Percentiles rank a stretch among this genome's conserved stretches.
phyloP scores from a whole-genome alignment of 2,329 filamentous ascomycete genomes.

The Phyllosticta citriasiana region DNA sequence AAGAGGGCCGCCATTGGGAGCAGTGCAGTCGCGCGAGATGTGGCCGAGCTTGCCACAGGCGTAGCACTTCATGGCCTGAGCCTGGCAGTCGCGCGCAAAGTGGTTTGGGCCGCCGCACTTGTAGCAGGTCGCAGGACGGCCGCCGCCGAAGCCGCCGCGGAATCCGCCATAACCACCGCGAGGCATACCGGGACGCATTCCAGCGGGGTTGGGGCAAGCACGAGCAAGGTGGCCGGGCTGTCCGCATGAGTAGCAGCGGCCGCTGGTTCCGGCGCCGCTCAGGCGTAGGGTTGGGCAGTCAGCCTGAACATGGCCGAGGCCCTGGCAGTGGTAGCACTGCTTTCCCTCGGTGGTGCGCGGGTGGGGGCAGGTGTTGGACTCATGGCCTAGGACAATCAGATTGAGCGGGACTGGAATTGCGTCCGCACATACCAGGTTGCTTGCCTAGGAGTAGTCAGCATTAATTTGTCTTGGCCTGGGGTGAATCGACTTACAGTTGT shows the following conservation, averaged over 20 bases:
- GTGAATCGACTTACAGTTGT: constrained; percentile 68
- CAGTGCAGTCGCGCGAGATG: constrained; percentile 90
- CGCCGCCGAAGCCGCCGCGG: constrained; percentile 67
- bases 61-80: constrained; percentile 97
- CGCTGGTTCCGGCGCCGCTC: constrained; percentile 68
- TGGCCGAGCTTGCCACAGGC: constrained; percentile 92
- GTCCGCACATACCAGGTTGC: constrained; percentile 53
- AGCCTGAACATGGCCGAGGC: constrained; percentile 93
- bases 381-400: constrained; percentile 55
- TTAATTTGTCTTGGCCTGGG: not conserved
- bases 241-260: constrained; percentile 94
- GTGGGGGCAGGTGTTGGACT: constrained; percentile 94
- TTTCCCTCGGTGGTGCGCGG: constrained; percentile 96
- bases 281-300: constrained; percentile 95
- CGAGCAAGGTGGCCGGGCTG: constrained; percentile 89
- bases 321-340: constrained; percentile 99
- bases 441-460: constrained; percentile 46
- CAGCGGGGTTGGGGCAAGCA: constrained; percentile 69
- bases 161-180: constrained; percentile 61
- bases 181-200: constrained; percentile 51
- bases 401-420: not conserved
- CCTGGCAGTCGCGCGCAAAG: constrained; percentile 96
- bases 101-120: constrained; percentile 83
- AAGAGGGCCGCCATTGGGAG: constrained; percentile 88
- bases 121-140: constrained; percentile 57